These are phyloP conservation scores for Chlamydomonas sp. DNA, from an alignment of 139 green algal genomes.

Conservation along the genomic window DNA sequence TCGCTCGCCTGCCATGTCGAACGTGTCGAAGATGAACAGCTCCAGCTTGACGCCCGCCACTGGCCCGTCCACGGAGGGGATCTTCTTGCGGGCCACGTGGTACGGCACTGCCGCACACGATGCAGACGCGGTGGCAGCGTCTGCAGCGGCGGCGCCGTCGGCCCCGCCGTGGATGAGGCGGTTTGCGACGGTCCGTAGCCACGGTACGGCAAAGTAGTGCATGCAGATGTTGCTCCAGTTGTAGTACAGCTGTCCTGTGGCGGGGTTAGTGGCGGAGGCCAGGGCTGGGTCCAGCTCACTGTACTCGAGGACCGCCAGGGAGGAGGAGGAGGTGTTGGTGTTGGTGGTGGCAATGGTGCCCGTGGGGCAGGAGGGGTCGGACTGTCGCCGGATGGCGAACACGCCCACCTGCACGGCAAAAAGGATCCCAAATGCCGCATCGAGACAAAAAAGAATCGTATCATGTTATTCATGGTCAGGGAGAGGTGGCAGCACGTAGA, in stretches of 20 bases:
- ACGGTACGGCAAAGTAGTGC: slow-evolving; percentile 90
- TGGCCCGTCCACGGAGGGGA: slow-evolving; percentile 57
- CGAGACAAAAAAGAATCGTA: neutral
- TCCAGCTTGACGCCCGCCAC: slow-evolving; percentile 93
- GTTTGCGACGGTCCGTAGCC: slow-evolving; percentile 69
- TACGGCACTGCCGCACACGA: slow-evolving; percentile 59
- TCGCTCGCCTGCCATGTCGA: slow-evolving; percentile 68
- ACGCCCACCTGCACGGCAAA: slow-evolving; percentile 55
- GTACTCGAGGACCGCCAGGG: slow-evolving; percentile 91
- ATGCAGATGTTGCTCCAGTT: slow-evolving; percentile 97
- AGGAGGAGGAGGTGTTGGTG: neutral
- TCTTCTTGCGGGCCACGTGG: slow-evolving; percentile 92
- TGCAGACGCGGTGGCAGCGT: too few relatives aligned
- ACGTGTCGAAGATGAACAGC: slow-evolving; percentile 98
- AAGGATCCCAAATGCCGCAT: neutral
- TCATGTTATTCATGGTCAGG: neutral
- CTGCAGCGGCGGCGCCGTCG: neutral
- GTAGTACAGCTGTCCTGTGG: slow-evolving; percentile 71
- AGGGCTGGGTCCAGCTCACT: slow-evolving; percentile 80
- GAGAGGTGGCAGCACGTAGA: too few relatives aligned
- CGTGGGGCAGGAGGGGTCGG: neutral
- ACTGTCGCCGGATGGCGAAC: slow-evolving; percentile 40
- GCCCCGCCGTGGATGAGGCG: neutral
- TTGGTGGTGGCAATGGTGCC: neutral
- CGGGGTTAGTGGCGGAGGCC: slow-evolving; percentile 69